phyloP scores from a whole-genome alignment of 2,329 filamentous ascomycete species.

The Tolypocladium ophioglossoides region DNA sequence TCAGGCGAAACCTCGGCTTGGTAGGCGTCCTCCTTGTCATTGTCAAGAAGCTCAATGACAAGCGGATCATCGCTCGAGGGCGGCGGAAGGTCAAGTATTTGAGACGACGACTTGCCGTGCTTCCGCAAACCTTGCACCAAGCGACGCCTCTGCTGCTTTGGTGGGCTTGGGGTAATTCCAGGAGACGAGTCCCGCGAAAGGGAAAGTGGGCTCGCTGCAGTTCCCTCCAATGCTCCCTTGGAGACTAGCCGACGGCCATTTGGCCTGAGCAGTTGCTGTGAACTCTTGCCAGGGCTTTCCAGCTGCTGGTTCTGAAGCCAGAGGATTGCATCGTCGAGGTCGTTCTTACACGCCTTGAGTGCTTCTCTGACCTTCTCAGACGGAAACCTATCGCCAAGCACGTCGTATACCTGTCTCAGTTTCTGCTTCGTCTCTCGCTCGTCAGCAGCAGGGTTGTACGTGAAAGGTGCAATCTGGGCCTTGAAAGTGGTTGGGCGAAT shows the following conservation, averaged over 20 bases:
- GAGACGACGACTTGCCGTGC: constrained; percentile 13
- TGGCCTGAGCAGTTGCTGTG: constrained; percentile 8
- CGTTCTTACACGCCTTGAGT: constrained; percentile 18
- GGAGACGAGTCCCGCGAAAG: constrained; percentile 9
- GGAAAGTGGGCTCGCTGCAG: constrained; percentile 4
- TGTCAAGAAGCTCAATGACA: constrained; percentile 24
- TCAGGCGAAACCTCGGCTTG: constrained; percentile 22
- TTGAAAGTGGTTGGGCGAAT: constrained; percentile 51
- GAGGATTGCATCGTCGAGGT: constrained; percentile 24
- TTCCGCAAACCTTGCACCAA: constrained; percentile 25
- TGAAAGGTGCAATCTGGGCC: constrained; percentile 25
- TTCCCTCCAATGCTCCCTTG: constrained; percentile 16
- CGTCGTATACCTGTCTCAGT: constrained; percentile 25
- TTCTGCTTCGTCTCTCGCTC: constrained; percentile 23
- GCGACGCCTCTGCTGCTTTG: constrained; percentile 20
- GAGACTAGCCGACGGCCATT: constrained; percentile 18
- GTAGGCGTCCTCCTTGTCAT: constrained; percentile 31
- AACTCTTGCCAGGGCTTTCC: not conserved
- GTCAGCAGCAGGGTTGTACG: constrained; percentile 37
- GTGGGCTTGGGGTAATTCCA: constrained; percentile 15
- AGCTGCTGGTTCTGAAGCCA: constrained; percentile 14
- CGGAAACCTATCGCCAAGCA: constrained; percentile 20
- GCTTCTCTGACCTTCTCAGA: constrained; percentile 21
- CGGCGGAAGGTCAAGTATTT: constrained; percentile 8
- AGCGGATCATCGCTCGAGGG: constrained; percentile 24